Percentiles rank a stretch among this genome's conserved stretches.
These are phyloP conservation scores for Galium porrigens DNA, from an alignment of 305 asterid genomes.

Conservation along the genomic window DNA sequence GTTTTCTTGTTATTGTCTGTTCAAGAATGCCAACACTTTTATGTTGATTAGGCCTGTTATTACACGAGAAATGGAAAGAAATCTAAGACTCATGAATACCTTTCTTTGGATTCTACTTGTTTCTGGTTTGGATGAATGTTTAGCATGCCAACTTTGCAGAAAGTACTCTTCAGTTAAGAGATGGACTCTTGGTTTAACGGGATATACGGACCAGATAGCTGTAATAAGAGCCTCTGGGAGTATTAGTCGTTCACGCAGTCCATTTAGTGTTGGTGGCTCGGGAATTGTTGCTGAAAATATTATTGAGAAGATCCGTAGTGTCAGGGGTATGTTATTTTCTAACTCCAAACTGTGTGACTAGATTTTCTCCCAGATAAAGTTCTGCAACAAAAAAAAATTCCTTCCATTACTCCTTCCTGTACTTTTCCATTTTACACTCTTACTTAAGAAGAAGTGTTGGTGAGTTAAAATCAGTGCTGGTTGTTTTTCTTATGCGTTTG, in stretches of 20 bases:
- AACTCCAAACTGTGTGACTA: neutral
- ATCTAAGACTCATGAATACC: neutral
- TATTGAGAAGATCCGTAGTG: conserved; percentile 72
- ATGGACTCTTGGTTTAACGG: conserved; percentile 80
- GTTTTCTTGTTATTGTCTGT: neutral
- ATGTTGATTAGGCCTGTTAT: neutral
- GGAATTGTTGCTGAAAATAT: conserved; percentile 74
- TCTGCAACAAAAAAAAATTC: neutral
- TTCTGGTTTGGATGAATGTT: conserved; percentile 10
- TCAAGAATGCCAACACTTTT: neutral
- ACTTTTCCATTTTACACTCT: neutral
- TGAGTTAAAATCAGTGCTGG: neutral
- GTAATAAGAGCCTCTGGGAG: conserved; percentile 87
- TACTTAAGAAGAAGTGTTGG: neutral
- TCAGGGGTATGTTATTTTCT: conserved; percentile 41
- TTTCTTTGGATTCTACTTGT: neutral
- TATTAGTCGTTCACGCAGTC: conserved; percentile 62
- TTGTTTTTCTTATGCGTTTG: conserved; percentile 3
- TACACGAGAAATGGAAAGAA: neutral
- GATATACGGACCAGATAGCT: conserved; percentile 58
- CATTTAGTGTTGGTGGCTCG: conserved; percentile 48
- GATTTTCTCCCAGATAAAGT: neutral
- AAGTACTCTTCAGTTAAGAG: conserved; percentile 59
- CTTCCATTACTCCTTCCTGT: neutral
- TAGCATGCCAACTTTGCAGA: conserved; percentile 27